Base-by-base conservation (phyloP, 306 rosid genomes). In the Lupinus albus region DNA sequence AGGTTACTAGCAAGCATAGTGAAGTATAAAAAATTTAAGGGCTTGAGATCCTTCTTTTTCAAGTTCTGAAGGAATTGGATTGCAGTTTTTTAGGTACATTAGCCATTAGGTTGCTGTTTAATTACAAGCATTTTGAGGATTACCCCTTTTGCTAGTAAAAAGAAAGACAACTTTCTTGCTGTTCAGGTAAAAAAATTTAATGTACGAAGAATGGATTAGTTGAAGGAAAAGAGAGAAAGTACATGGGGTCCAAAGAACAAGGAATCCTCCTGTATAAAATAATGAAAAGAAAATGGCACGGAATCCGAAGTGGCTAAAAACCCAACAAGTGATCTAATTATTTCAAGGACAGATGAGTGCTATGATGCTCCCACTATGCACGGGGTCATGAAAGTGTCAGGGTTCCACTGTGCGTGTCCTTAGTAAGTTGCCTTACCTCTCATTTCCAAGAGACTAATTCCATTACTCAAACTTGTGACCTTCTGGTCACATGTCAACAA, bases 91-190 rank as follows among this genome's bases (percentile, higher is more conserved):
- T 8, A 1, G 3, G 3, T 21, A 1, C 28, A 25, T 38, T 38
- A 38, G 11, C 2, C 3, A 38, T 18, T 53, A 18, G 2, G 39
- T 15, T 36, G 15, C 25, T 4, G 11, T 17, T 39, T 38, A 10
- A 39, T 61, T 61, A 2, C 50, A 39, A 5, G 47, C 21, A 39
- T 61, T 4, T 38, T 44, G 18, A 61, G 11, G 68, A 21, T 18
- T 39, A 35, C 51, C 16, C 53, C 41, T 63, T 63, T 48, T 21
- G n/a, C 54, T 45, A 6, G 11, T 20, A 33, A 63, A 63, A 18
- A 21, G 8, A 0, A 20, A 45, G 12, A 32, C 14, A 28, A 8
- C n/a, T 20, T 64, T 45, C 16, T 20, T 44, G 15, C 12, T 42
- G 56, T 12, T 4, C 17, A 3, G 16, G n/a, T 15, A 58, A 58